Base-by-base conservation (phyloP, 768 basidiomycete genomes). In the Sarcomyxa edulis region DNA sequence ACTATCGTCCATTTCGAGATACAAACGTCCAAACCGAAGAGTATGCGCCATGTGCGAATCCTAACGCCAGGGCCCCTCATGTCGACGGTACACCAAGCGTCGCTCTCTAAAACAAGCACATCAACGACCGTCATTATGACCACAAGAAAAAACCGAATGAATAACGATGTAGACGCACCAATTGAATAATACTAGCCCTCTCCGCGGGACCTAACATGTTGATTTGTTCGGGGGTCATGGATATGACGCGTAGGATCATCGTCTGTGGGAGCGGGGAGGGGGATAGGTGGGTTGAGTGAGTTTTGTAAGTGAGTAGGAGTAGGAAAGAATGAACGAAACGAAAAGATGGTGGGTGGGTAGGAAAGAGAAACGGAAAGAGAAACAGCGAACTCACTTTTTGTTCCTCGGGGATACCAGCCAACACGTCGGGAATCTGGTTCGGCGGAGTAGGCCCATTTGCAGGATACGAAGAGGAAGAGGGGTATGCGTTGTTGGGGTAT, bases 151-250 rank as follows among this genome's bases (percentile, higher is more conserved):
- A n/a, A 37, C 37, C 7, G 14, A 14, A 37, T n/a, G n/a, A n/a
- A n/a, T n/a, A n/a, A n/a, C n/a, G 16, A 25, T 32, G 35, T 28
- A 29, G 18, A 73, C 85, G 48, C 27, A 92, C 91, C 53, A 96
- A 66, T 61, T 92, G 87, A 49, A 91, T 74, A 48, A 92, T 82
- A 23, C 78, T 86, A 8, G 77, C 71, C 19, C 85, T 71, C 50
- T 94, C 90, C 4, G 69, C 61, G 1, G 82, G 78, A 7, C 88
- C 83, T 24, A 95, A 61, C 45, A 68, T 66, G 35, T 79, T 76
- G 42, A 96, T 81, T 55, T 96, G 88, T 26, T 89, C 90, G 2
- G 81, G 78, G 1, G 87, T 84, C 81, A 97, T 85, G 24, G 75
- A 65, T 39, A 93, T 51, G 3, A 94, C 82, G 37, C 81, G 81